Evolutionary conservation across 805 yeast genomes (phyloP).

Genomic region (Barnettozyma populi): DNA sequence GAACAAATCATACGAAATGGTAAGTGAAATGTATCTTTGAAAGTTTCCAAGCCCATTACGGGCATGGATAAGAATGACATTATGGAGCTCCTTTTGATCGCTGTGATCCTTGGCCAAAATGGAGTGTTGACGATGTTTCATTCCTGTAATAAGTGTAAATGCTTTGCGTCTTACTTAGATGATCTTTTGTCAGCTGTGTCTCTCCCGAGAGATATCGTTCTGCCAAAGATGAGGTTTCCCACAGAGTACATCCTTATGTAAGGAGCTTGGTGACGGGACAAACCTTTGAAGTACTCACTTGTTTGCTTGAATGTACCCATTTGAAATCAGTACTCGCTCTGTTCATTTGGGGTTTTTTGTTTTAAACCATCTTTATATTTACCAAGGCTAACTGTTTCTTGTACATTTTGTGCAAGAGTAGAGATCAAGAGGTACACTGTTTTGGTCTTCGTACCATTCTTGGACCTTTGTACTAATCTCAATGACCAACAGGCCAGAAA

Average conservation of each 20-base stretch:
- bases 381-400: neutral
- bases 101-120: constrained; percentile 7
- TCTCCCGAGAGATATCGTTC: neutral
- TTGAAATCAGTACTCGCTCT: neutral
- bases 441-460: neutral
- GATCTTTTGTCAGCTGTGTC: neutral
- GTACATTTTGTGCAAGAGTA: constrained; percentile 15
- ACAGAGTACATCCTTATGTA: neutral
- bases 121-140: constrained; percentile 28
- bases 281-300: neutral
- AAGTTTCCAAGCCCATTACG: neutral
- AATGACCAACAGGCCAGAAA: constrained; percentile 40
- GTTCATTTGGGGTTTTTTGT: neutral
- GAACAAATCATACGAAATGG: constrained; percentile 2
- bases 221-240: neutral
- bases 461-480: constrained; percentile 9
- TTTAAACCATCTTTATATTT: constrained; percentile 1
- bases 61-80: constrained; percentile 14
- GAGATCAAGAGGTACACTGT: constrained; percentile 17
- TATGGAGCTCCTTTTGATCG: constrained; percentile 24
- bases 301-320: neutral
- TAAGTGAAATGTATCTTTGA: neutral
- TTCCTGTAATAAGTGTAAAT: neutral
- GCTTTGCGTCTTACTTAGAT: neutral
- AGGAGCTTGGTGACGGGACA: neutral